These are phyloP conservation scores for Aspergillus felis DNA, from an alignment of 2,329 filamentous ascomycete genomes.

Conservation along the genomic window DNA sequence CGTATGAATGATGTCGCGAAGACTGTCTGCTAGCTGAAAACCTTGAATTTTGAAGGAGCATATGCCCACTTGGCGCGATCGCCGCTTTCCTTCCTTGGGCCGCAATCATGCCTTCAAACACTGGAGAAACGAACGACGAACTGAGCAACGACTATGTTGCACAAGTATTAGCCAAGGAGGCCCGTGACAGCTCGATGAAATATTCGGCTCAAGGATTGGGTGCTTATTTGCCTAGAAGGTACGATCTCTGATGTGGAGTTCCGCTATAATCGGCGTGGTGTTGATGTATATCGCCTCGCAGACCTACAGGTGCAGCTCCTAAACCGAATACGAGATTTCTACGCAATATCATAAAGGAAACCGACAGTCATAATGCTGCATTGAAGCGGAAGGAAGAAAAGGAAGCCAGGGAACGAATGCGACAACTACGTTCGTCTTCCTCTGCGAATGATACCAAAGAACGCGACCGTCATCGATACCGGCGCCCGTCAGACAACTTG, in stretches of 20 bases:
- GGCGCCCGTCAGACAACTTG: slow-evolving; percentile 12
- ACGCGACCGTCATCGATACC: slow-evolving; percentile 21
- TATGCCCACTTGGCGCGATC: neutral
- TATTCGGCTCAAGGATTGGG: slow-evolving; percentile 73
- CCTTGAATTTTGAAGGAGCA: neutral
- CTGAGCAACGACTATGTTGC: slow-evolving; percentile 62
- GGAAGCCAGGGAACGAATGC: slow-evolving; percentile 69
- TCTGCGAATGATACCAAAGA: slow-evolving; percentile 34
- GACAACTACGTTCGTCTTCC: slow-evolving; percentile 44
- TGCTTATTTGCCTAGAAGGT: slow-evolving; percentile 58
- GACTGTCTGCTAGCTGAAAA: neutral
- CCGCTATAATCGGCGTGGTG: neutral
- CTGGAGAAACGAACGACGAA: slow-evolving; percentile 40
- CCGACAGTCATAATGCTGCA: slow-evolving; percentile 82
- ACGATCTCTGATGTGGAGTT: slow-evolving; percentile 17
- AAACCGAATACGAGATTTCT: slow-evolving; percentile 92
- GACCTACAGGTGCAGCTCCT: slow-evolving; percentile 62
- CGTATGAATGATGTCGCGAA: neutral
- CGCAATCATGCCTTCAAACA: slow-evolving; percentile 24
- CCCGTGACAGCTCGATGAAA: slow-evolving; percentile 66
- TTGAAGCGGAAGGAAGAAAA: slow-evolving; percentile 78
- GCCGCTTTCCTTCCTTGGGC: neutral
- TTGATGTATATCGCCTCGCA: slow-evolving; percentile 31
- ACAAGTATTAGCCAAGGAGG: slow-evolving; percentile 73
- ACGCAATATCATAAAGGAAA: slow-evolving; percentile 81